A percentile compares a stretch with the other conserved stretches of the same genome.
These are phyloP conservation scores for Pseudocohnilembus persalinus DNA, from an alignment of 169 alveolate genomes.

Conservation along the genomic window DNA sequence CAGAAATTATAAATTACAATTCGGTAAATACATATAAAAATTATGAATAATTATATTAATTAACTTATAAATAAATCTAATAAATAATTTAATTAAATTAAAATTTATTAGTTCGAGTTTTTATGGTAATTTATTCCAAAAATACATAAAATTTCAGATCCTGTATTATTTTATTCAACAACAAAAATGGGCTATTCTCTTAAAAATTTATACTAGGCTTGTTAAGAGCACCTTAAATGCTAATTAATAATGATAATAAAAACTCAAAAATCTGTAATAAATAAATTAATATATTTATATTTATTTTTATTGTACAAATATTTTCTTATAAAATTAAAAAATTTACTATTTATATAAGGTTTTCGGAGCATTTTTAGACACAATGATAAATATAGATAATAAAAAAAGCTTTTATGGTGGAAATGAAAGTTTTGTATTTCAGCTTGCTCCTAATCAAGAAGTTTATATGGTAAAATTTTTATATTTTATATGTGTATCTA, in stretches of 20 bases:
- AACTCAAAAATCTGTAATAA: conserved; percentile 21
- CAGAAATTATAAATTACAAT: conserved; percentile 28
- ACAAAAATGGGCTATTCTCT: conserved; percentile 41
- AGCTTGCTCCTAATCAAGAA: conserved; percentile 12
- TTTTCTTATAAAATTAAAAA: background rate
- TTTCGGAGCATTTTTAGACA: conserved; percentile 40
- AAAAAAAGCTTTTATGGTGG: conserved; percentile 27
- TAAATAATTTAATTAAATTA: background rate
- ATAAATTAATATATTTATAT: too few species aligned
- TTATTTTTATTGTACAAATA: too few species aligned
- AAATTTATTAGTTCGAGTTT: conserved; percentile 35
- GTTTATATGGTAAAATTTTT: background rate
- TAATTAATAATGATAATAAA: conserved; percentile 18
- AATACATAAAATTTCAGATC: conserved; percentile 24
- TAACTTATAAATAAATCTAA: background rate
- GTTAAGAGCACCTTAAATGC: conserved; percentile 10
- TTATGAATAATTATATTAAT: too few species aligned
- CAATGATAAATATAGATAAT: conserved; percentile 4
- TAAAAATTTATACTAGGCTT: conserved; percentile 23
- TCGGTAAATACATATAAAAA: conserved; percentile 19
- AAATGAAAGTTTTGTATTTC: conserved; percentile 29
- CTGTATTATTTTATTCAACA: conserved; percentile 27
- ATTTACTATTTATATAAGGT: background rate
- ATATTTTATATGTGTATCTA: too few species aligned
- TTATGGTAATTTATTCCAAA: conserved; percentile 47